Evolutionary conservation across 2,329 filamentous ascomycete genomes (phyloP), one percentile per base, ranked within the genome.

Genomic region (Fusarium redolens): DNA sequence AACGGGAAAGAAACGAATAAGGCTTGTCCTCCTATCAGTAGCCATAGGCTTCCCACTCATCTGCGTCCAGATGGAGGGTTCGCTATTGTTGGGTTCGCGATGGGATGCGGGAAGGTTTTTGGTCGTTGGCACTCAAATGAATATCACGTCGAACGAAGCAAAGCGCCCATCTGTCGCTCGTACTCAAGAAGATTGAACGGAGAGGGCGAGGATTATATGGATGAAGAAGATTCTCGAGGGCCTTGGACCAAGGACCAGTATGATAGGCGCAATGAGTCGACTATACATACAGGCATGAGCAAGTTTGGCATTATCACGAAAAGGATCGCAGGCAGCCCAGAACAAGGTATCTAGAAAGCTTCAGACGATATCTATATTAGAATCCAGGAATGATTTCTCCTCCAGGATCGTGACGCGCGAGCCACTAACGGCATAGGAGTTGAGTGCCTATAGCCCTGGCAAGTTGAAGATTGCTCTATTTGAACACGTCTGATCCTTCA

Each of bases 181-280:
- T n/a, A n/a, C n/a, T n/a, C n/a, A n/a, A n/a, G n/a, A n/a, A n/a
- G n/a, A n/a, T n/a, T n/a, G n/a, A n/a, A n/a, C n/a, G n/a, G 25
- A 25, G 5, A 25, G 5, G 25, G 5, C 25, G 5, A 25, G 30
- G 15, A 41, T 18, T 22, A 41, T 0, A 7, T 55, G 1, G 22
- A 40, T 14, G 20, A 22, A 4, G 0, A 41, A 1, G 25, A 31
- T 17, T 0, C 0, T 1, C 0, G 25, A 7, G 37, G 51, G 2
- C 25, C 51, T 8, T 55, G 51, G 51, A 31, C 37, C 18, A 41
- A 22, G 28, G 51, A 22, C 0, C 51, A 31, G 11, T 41, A 31
- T 22, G 20, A 41, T 0, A 41, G 2, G 12, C 51, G 37, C 0
- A 55, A 41, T 0, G 7, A 18, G 37, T n/a, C 37, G 5, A 8